phyloP scores from a whole-genome alignment of 2,329 filamentous ascomycete genomes.

The Ceratocystis destructans region DNA sequence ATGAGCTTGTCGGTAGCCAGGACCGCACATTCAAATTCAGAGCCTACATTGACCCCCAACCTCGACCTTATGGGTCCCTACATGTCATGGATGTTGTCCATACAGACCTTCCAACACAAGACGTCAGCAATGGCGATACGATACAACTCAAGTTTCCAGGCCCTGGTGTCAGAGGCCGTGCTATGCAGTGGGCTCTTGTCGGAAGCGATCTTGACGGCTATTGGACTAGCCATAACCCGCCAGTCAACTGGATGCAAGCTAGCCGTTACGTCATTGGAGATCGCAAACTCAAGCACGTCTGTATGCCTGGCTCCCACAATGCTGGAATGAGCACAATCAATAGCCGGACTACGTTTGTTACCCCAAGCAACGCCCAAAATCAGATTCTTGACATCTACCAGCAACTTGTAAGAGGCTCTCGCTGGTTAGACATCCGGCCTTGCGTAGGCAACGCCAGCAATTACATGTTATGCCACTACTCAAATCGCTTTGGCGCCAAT shows the following conservation, averaged over 20 bases:
- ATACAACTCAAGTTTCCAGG: slow-evolving; percentile 10
- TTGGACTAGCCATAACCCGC: slow-evolving; percentile 15
- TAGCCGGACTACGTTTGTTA: slow-evolving; percentile 20
- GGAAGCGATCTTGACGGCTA: slow-evolving; percentile 12
- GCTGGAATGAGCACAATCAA: slow-evolving; percentile 32
- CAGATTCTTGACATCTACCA: slow-evolving; percentile 31
- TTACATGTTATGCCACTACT: slow-evolving; percentile 14
- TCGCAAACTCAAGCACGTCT: slow-evolving; percentile 30
- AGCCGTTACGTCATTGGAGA: slow-evolving; percentile 23
- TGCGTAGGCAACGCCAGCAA: slow-evolving; percentile 12
- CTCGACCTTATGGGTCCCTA: slow-evolving; percentile 8
- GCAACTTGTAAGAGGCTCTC: slow-evolving; percentile 31
- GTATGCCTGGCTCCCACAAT: slow-evolving; percentile 35
- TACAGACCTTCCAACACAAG: slow-evolving; percentile 4
- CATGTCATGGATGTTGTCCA: slow-evolving; percentile 13
- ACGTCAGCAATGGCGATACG: slow-evolving; percentile 3
- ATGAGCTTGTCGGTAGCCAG: slow-evolving; percentile 9
- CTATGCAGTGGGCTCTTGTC: slow-evolving; percentile 11
- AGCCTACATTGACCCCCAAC: slow-evolving; percentile 7
- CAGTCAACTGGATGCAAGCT: slow-evolving; percentile 22
- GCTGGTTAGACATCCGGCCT: slow-evolving; percentile 33
- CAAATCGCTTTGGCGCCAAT: slow-evolving; percentile 8
- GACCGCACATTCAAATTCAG: slow-evolving; percentile 11
- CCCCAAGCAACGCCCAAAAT: slow-evolving; percentile 28
- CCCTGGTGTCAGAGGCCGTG: slow-evolving; percentile 10